Evolutionary conservation across 2,329 filamentous ascomycete species (phyloP), one percentile per base, ranked within the genome.

Genomic region (Ceratocystis ficicola): DNA sequence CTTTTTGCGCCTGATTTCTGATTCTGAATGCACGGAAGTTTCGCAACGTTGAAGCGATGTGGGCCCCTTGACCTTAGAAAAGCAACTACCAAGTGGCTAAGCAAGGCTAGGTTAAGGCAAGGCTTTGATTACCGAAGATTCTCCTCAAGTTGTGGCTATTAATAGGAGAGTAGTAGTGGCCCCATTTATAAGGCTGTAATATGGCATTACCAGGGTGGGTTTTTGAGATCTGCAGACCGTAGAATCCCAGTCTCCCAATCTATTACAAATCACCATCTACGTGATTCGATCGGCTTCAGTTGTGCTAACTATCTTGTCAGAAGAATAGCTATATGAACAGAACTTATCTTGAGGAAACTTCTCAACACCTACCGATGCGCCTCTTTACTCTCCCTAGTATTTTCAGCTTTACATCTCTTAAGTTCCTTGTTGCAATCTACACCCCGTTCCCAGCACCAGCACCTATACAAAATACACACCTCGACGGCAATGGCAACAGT

Each of bases 181-280:
- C n/a, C 55, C 55, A 36, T 17, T 59, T 15, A 36, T 59, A 22
- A 22, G 28, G 28, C 55, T 59, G 55, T 22, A 5, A 20, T 59
- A n/a, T 59, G 20, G 28, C 1, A 59, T n/a, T 6, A 36, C 15
- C 36, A 6, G 48, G 22, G 20, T 20, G 8, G 48, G 36, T 15
- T 41, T 36, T 5, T 41, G 36, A 10, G 36, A 22, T 52, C 2
- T 22, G 48, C n/a, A 20, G 22, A 17, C 17, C 5, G 22, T 12
- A 41, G 3, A 12, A 41, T 41, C 3, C 36, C 36, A 17, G 48
- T 8, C 48, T 52, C n/a, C 48, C 1, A 52, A 8, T 44, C 7
- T 12, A 63, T 50, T 63, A 63, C 61, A 44, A 50, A 63, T 63
- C 25, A 22, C n/a, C 41, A 30, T 63, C 61, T 63, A 12, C 22